A percentile compares a stretch with the other conserved stretches of the same genome.
These are phyloP conservation scores for Trametes meyenii DNA, from an alignment of 768 basidiomycete species.

Conservation along the genomic window DNA sequence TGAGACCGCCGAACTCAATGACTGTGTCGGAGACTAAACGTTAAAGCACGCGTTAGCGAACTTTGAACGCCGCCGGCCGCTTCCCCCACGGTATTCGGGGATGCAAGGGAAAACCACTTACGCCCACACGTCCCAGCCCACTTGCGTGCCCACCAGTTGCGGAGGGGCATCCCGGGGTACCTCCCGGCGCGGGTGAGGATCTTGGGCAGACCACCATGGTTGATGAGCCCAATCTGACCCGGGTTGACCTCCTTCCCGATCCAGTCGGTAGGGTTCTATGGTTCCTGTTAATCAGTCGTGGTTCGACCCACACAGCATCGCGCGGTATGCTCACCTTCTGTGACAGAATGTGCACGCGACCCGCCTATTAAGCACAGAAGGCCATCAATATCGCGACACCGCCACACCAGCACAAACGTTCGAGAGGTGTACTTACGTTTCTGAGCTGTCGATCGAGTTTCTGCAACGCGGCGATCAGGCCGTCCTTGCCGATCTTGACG, in stretches of 20 bases:
- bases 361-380: slow-evolving; percentile 44
- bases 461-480: slow-evolving; percentile 68
- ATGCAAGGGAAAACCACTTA: slow-evolving; percentile 42
- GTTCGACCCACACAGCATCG: no score
- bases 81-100: not conserved
- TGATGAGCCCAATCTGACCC: slow-evolving; percentile 73
- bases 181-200: slow-evolving; percentile 73
- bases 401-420: not conserved
- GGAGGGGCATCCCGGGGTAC: slow-evolving; percentile 73
- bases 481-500: slow-evolving; percentile 66
- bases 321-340: slow-evolving; percentile 48
- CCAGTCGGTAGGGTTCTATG: slow-evolving; percentile 64
- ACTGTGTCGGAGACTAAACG: slow-evolving; percentile 76
- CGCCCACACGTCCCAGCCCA: slow-evolving; percentile 71
- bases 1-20: slow-evolving; percentile 78
- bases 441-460: slow-evolving; percentile 67
- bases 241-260: slow-evolving; percentile 72
- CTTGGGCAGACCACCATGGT: slow-evolving; percentile 83
- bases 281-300: not conserved
- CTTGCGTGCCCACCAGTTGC: slow-evolving; percentile 85
- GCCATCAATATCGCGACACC: not conserved
- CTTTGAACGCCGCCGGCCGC: no score
- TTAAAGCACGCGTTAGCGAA: not conserved
- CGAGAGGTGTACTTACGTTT: slow-evolving; percentile 39
- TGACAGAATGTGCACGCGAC: slow-evolving; percentile 59